Evolutionary conservation across 106 monocot genomes (phyloP).

Genomic region (Platanthera guangdongensis): DNA sequence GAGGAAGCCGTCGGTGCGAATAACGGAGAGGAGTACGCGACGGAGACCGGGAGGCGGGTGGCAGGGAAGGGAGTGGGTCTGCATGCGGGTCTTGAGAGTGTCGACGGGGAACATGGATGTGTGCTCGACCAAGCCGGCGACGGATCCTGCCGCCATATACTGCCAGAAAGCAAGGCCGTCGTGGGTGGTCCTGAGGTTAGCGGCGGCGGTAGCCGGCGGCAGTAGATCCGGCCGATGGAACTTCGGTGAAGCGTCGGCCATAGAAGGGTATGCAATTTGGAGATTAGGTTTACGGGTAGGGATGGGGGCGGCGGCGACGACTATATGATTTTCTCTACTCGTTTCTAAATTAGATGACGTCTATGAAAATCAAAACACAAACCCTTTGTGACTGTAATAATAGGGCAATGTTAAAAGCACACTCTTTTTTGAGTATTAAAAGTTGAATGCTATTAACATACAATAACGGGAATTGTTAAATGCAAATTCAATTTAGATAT

Average conservation of each 20-base stretch:
- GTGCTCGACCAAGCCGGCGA: constrained; percentile 70
- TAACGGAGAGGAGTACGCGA: constrained; percentile 33
- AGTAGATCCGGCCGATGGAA: constrained; percentile 46
- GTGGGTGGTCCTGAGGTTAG: constrained; percentile 18
- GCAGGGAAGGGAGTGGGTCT: constrained; percentile 29
- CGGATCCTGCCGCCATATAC: constrained; percentile 61
- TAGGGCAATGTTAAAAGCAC: no score
- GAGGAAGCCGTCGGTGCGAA: constrained; percentile 28
- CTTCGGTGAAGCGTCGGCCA: constrained; percentile 35
- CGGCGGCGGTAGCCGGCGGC: constrained; percentile 15
- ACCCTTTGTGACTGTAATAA: no score
- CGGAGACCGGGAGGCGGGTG: constrained; percentile 23
- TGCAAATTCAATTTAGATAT: no score
- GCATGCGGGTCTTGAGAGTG: constrained; percentile 72
- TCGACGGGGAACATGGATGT: constrained; percentile 79
- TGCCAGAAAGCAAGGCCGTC: constrained; percentile 65
- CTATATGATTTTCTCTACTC: not conserved
- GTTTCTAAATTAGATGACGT: no score
- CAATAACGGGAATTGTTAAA: no score
- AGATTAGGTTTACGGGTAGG: constrained; percentile 4
- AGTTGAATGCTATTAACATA: no score
- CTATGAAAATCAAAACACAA: no score
- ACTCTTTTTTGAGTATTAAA: no score
- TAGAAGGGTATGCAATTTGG: not conserved
- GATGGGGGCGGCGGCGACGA: constrained; percentile 5